A percentile compares a stretch with the other conserved stretches of the same genome.
Evolutionary conservation across 306 rosid species (phyloP).

Genomic region (Argentina anserina): DNA sequence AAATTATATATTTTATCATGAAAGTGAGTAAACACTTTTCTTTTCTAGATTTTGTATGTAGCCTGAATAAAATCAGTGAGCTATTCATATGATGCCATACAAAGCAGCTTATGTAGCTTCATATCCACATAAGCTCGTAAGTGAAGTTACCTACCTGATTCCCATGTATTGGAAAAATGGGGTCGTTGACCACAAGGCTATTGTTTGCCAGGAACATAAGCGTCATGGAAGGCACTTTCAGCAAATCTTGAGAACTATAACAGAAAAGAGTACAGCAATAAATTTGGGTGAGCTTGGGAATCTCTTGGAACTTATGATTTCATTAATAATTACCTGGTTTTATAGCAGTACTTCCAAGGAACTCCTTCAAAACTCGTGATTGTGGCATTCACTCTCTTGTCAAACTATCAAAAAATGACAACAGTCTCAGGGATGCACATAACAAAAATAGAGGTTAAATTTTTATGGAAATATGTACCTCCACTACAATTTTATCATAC

Average conservation of each 20-base stretch:
- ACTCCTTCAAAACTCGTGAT: conserved; percentile 48
- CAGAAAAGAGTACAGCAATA: neutral
- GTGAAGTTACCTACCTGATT: conserved; percentile 48
- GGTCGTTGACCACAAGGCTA: conserved; percentile 69
- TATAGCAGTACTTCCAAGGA: conserved; percentile 88
- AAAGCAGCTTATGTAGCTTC: neutral
- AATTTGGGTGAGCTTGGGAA: neutral
- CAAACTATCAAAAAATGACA: conserved; percentile 51
- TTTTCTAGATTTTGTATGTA: neutral
- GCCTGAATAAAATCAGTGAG: neutral
- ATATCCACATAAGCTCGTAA: conserved; percentile 13
- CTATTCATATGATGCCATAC: neutral
- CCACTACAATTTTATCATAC: conserved; percentile 53
- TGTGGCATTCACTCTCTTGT: conserved; percentile 61
- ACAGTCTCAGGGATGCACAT: conserved; percentile 27
- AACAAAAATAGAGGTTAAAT: conserved; percentile 16
- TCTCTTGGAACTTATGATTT: neutral
- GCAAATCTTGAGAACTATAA: conserved; percentile 54
- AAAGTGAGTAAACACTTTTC: neutral
- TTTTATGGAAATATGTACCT: conserved; percentile 46
- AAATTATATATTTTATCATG: neutral
- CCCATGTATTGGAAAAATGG: conserved; percentile 41
- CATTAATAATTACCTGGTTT: conserved; percentile 47
- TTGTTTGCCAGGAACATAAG: conserved; percentile 68
- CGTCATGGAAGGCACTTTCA: conserved; percentile 64